Evolutionary conservation across 768 basidiomycete genomes (phyloP), one percentile per base, ranked within the genome.

Genomic region (Pulveroboletus frians): DNA sequence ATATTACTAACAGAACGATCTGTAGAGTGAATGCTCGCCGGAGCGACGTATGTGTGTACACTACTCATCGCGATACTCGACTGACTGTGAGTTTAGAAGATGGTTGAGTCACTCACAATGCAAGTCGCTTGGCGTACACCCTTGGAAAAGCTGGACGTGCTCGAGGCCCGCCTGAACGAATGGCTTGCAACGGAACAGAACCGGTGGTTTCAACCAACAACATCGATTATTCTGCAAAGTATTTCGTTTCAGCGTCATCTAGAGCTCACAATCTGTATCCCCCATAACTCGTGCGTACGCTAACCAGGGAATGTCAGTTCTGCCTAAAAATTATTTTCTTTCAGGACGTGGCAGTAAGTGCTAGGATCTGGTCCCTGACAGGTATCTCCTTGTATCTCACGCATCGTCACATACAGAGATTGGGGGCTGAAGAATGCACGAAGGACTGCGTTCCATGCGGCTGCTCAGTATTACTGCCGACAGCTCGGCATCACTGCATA

Each of bases 151-250:
- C 64, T 91, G 0, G 88, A 90, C 55, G 75, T 73, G 21, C 75
- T 91, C 5, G 84, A 88, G 61, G 74, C 75, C 47, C 71, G 69
- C 43, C 63, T 91, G 51, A 88, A 88, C 52, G 76, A 80, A 36
- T 90, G 88, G 88, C 74, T 91, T 9, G 72, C 77, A 26, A 86
- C 82, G 9, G 88, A 90, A 60, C 83, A 87, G 61, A 85, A 89
- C 58, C 73, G 88, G 18, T 89, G 87, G 87, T 89, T 76, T 57
- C 76, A 83, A 44, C 81, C 88, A 4, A 75, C 73, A 26, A 90
- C 87, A 9, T 76, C 75, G 29, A 69, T 89, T 50, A 75, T 70
- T 5, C 59, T 87, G 39, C 84, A 85, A 59, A 70, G 76, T 18
- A 86, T 90, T 61, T 70, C 76, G 15, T 82, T 74, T 54, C 85